A percentile compares a stretch with the other conserved stretches of the same genome.
phyloP scores from a whole-genome alignment of 2,329 filamentous ascomycete genomes.

The Xylariaceae sp. region DNA sequence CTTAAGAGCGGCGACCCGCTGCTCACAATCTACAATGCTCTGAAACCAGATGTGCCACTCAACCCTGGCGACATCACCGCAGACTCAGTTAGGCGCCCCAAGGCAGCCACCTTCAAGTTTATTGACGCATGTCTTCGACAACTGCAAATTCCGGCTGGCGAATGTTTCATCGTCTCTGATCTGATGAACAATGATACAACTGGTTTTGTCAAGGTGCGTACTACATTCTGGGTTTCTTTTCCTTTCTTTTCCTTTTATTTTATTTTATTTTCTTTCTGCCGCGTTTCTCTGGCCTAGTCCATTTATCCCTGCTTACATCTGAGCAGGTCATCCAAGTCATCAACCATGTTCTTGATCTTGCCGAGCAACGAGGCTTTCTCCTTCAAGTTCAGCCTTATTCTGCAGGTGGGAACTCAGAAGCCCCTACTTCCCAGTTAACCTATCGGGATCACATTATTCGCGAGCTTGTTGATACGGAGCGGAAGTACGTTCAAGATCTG shows the following conservation, averaged over 20 bases:
- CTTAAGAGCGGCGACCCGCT: slow-evolving; percentile 79
- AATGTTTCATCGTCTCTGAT: slow-evolving; percentile 89
- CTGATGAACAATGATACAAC: slow-evolving; percentile 92
- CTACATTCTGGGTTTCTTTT: not conserved
- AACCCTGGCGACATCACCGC: slow-evolving; percentile 56
- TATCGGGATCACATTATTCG: slow-evolving; percentile 82
- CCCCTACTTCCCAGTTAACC: slow-evolving; percentile 62
- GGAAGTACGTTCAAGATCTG: slow-evolving; percentile 95
- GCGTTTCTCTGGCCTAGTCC: not conserved
- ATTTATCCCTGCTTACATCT: slow-evolving; percentile 12
- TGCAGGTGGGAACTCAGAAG: slow-evolving; percentile 46
- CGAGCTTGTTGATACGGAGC: slow-evolving; percentile 89
- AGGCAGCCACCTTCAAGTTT: slow-evolving; percentile 88
- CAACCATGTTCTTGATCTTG: slow-evolving; percentile 83
- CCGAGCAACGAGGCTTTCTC: slow-evolving; percentile 72
- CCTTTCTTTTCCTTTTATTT: not conserved
- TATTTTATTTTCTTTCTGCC: not conserved
- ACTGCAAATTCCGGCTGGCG: slow-evolving; percentile 69
- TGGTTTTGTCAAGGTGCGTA: slow-evolving; percentile 82
- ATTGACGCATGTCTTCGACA: slow-evolving; percentile 82
- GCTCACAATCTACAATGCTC: slow-evolving; percentile 80
- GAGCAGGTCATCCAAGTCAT: slow-evolving; percentile 78
- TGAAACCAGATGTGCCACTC: slow-evolving; percentile 65
- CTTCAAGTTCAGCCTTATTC: slow-evolving; percentile 54
- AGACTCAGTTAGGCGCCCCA: slow-evolving; percentile 69